Percentiles rank a stretch among this genome's conserved stretches.
These are phyloP conservation scores for Apodospora peruviana DNA, from an alignment of 495 filamentous ascomycete species.

Conservation along the genomic window DNA sequence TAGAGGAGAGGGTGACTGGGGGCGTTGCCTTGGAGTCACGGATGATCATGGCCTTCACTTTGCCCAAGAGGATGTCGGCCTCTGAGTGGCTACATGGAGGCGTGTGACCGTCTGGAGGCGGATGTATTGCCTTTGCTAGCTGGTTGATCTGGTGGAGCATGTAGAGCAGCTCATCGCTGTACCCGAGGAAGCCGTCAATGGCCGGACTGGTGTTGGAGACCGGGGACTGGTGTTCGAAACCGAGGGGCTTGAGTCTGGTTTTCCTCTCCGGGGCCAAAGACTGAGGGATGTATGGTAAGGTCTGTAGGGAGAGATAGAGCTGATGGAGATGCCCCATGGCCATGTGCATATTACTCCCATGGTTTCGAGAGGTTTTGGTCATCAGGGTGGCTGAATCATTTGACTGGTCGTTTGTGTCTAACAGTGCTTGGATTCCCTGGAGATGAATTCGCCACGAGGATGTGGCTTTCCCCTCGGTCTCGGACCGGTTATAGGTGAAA, in stretches of 20 bases:
- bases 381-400: not conserved
- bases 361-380: not conserved
- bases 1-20: constrained; percentile 2
- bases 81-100: not conserved
- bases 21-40: constrained; percentile 11
- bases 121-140: not conserved
- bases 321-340: constrained; percentile 18
- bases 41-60: constrained; percentile 10
- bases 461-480: constrained; percentile 3
- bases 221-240: not conserved
- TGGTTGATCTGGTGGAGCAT: constrained; percentile 14
- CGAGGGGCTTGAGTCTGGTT: not conserved
- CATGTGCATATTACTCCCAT: constrained; percentile 1
- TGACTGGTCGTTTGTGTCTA: constrained; percentile 7
- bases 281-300: constrained; percentile 11
- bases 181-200: constrained; percentile 18
- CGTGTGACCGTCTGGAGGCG: not conserved
- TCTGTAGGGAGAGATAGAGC: constrained; percentile 14
- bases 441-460: constrained; percentile 18
- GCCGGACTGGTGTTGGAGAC: constrained; percentile 2
- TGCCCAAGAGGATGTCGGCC: constrained; percentile 14
- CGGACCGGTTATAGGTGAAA: constrained; percentile 11
- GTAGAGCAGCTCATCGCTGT: constrained; percentile 16
- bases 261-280: not conserved
- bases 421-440: constrained; percentile 11